phyloP scores from a whole-genome alignment of 768 basidiomycete genomes.

The Mycena belliarum region DNA sequence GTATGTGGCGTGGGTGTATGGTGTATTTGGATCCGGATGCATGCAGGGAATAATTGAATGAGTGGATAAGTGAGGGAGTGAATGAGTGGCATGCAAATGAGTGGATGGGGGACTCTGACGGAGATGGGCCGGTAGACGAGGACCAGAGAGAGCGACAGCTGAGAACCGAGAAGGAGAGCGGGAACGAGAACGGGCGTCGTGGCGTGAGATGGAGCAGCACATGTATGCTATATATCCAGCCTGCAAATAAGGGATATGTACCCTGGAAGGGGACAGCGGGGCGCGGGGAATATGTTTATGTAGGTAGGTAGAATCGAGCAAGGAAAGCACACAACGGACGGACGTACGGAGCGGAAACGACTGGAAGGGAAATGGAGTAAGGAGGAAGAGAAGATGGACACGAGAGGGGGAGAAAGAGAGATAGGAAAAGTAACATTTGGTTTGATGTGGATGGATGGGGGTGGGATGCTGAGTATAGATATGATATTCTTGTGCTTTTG shows the following conservation, averaged over 20 bases:
- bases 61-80: not conserved
- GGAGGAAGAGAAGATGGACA: not conserved
- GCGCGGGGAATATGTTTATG: not conserved
- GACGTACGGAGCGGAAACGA: no score
- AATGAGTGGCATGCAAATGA: not conserved
- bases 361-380: not conserved
- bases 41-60: not conserved
- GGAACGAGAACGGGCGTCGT: not conserved
- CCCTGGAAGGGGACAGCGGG: no score
- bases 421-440: not conserved
- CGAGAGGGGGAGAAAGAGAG: not conserved
- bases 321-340: not conserved
- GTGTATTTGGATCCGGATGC: not conserved
- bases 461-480: not conserved
- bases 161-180: no score
- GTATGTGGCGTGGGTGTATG: not conserved
- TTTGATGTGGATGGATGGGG: not conserved
- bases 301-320: not conserved
- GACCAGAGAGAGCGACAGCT: not conserved
- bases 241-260: slow-evolving; percentile 7
- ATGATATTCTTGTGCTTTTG: slow-evolving; percentile 2
- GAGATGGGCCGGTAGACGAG: not conserved
- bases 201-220: not conserved
- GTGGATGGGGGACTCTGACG: not conserved
- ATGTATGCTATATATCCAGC: not conserved